These are phyloP conservation scores for Fermentozyma sake DNA, from an alignment of 1,139 yeast genomes.

Conservation along the genomic window DNA sequence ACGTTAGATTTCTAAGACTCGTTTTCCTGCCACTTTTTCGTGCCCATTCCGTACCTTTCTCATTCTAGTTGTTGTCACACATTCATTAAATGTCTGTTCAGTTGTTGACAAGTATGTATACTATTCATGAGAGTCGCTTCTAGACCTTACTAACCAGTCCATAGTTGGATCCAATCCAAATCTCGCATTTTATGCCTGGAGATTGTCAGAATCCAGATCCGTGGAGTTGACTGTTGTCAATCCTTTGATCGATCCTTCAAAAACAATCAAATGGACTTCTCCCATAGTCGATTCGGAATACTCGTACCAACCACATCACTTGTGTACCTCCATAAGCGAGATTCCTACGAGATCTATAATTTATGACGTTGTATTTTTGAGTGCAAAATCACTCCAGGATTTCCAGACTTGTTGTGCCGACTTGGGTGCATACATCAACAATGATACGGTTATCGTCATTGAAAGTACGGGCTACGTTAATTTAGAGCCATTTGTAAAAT, in stretches of 20 bases:
- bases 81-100: slow-evolving; percentile 16
- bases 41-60: slow-evolving; percentile 1
- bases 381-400: slow-evolving; percentile 39
- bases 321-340: slow-evolving; percentile 15
- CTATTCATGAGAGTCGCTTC: background rate
- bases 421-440: slow-evolving; percentile 23
- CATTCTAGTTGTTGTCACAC: background rate
- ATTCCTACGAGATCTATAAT: slow-evolving; percentile 13
- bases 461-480: slow-evolving; percentile 72
- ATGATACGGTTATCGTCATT: slow-evolving; percentile 48
- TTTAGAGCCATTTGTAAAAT: slow-evolving; percentile 60
- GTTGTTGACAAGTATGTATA: slow-evolving; percentile 22
- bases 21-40: slow-evolving; percentile 1
- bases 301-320: slow-evolving; percentile 20
- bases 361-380: slow-evolving; percentile 34
- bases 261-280: slow-evolving; percentile 6
- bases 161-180: slow-evolving; percentile 47
- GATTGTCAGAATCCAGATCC: slow-evolving; percentile 35
- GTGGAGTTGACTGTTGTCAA: slow-evolving; percentile 35
- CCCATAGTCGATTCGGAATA: slow-evolving; percentile 4
- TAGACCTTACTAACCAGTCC: slow-evolving; percentile 3
- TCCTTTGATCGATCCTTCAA: slow-evolving; percentile 4
- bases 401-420: slow-evolving; percentile 30
- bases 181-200: slow-evolving; percentile 48
- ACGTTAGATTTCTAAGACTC: too few relatives aligned